Evolutionary conservation across 345 rosid genomes (phyloP).

Genomic region (Hibiscus mutabilis): DNA sequence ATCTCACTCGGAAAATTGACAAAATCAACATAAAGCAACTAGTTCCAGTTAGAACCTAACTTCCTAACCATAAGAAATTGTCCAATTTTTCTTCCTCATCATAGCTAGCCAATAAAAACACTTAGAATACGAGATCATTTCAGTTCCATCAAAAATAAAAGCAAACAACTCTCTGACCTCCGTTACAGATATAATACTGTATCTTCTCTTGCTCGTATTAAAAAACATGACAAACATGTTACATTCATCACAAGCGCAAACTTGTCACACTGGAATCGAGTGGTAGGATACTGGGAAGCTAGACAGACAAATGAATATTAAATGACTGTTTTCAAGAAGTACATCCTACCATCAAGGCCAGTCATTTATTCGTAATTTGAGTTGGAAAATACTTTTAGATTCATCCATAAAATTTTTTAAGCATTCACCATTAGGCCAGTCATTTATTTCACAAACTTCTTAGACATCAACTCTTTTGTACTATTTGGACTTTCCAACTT

Average conservation of each 20-base stretch:
- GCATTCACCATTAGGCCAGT: neutral
- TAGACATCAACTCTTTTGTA: neutral
- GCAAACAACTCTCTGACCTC: neutral
- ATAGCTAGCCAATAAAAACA: neutral
- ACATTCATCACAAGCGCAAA: neutral
- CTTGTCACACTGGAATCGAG: neutral
- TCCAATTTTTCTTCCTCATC: neutral
- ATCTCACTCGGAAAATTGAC: neutral
- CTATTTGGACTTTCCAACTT: neutral
- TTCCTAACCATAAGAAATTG: neutral
- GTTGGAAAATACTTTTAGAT: neutral
- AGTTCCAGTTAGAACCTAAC: neutral
- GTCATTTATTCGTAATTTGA: neutral
- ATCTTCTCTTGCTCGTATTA: neutral
- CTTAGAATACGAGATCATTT: neutral
- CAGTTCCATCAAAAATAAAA: neutral
- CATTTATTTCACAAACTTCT: neutral
- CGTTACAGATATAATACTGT: neutral
- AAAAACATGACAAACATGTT: neutral
- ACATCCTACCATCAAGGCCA: neutral
- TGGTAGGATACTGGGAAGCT: neutral
- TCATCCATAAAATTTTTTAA: neutral
- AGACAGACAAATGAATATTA: neutral
- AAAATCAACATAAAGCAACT: neutral
- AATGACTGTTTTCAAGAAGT: neutral